Base-by-base conservation (phyloP, 768 basidiomycete genomes). In the Pleurotus platypus region DNA sequence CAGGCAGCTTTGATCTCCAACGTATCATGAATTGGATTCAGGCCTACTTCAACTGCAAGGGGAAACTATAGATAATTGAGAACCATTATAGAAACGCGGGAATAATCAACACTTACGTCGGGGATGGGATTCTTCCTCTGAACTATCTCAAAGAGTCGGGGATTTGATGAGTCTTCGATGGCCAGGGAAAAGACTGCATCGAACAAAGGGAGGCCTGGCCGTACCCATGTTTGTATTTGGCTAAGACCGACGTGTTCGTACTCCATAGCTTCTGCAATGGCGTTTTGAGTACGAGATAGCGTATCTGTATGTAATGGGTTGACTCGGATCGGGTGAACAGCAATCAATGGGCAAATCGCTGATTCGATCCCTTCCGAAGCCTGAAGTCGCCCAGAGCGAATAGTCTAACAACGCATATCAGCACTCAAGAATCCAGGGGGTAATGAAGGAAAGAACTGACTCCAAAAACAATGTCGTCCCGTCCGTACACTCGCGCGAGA, bases 331-430 rank as follows among this genome's bases (percentile, higher is more conserved):
- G 72, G 72, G 9, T 70, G 57, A n/a, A 73, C 63, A 20, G 69
- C 65, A 12, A 73, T 65, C 38, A 70, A 61, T 4, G 72, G 72
- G 45, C 61, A 69, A 30, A 68, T 58, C 1, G 67, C 68, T 26
- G 47, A 56, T 51, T 71, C 69, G 18, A 70, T 63, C 38, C 65
- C 54, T 24, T 68, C 64, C 38, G 70, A 49, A n/a, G 69, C 67
- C 2, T 70, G 58, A n/a, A 73, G 57, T 15, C 72, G 63, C 4
- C 72, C 72, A 18, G 72, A 73, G 45, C 72, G 71, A 27, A 73
- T 67, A 9, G 71, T 66, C 72, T 73, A 50, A 7, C 24, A 12
- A 43, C 26, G 16, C 6, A 24, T 9, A n/a, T 30, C 22, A 39
- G 49, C 30, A 56, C 20, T 49, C 18, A 38, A 43, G 13, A 22